Conservation (phyloP, 2,329 filamentous ascomycete species). For the Aschersonia sp. region DNA sequence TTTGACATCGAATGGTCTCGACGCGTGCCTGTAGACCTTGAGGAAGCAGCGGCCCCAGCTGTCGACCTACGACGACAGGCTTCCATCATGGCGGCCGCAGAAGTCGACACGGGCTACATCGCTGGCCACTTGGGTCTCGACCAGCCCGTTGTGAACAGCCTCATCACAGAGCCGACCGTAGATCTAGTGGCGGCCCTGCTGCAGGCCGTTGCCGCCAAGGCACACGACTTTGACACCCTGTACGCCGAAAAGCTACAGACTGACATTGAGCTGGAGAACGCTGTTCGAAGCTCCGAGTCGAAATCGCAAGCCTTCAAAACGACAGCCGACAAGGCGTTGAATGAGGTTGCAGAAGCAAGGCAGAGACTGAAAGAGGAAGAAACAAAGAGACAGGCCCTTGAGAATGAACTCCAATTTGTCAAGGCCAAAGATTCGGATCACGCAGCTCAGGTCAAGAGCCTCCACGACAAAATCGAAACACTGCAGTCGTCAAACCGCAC, state of each 20-base stretch:
- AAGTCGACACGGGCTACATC: slow-evolving; percentile 57
- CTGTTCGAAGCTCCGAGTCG: slow-evolving; percentile 68
- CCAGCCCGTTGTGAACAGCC: slow-evolving; percentile 43
- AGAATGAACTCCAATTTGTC: slow-evolving; percentile 67
- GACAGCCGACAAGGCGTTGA: slow-evolving; percentile 67
- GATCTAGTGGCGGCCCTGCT: slow-evolving; percentile 68
- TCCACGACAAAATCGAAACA: slow-evolving; percentile 71
- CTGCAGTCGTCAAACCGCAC: slow-evolving; percentile 89
- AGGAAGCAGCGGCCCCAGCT: slow-evolving; percentile 3
- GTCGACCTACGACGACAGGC: slow-evolving; percentile 3
- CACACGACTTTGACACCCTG: slow-evolving; percentile 66
- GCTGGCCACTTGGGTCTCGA: slow-evolving; percentile 57
- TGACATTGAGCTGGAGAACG: slow-evolving; percentile 88
- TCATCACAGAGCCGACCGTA: slow-evolving; percentile 54
- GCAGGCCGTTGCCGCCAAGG: slow-evolving; percentile 59
- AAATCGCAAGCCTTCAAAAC: slow-evolving; percentile 70
- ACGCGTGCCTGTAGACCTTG: slow-evolving; percentile 4
- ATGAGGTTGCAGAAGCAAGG: slow-evolving; percentile 69
- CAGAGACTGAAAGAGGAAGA: slow-evolving; percentile 76
- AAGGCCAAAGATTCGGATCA: slow-evolving; percentile 63
- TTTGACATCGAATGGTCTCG: not conserved
- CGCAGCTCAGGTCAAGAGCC: slow-evolving; percentile 56
- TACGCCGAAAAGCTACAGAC: slow-evolving; percentile 78
- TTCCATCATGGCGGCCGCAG: slow-evolving; percentile 24
- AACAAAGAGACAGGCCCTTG: slow-evolving; percentile 56